Evolutionary conservation across 2,329 filamentous ascomycete genomes (phyloP).

Genomic region (Pseudocercospora crystallina): DNA sequence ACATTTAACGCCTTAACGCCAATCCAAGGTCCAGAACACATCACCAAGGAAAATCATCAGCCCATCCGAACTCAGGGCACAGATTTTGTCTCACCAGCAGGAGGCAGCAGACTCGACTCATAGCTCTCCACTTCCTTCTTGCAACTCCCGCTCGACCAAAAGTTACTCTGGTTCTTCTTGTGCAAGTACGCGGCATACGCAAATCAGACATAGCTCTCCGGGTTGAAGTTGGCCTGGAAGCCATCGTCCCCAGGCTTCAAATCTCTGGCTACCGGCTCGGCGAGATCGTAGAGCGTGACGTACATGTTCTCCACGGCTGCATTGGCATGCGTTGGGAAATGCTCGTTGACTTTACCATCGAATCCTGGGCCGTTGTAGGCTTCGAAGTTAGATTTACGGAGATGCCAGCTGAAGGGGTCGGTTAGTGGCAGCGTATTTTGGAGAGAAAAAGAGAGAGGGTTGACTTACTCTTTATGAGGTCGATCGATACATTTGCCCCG

Average conservation of each 20-base stretch:
- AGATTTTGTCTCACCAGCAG: not conserved
- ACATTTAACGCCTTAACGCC: too few species aligned
- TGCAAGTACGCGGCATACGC: slow-evolving; percentile 7
- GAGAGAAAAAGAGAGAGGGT: not conserved
- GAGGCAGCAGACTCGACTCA: slow-evolving; percentile 2
- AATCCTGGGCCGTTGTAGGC: not conserved
- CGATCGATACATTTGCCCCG: too few species aligned
- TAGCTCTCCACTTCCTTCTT: slow-evolving; percentile 5
- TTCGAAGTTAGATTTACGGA: not conserved
- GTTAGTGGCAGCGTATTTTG: not conserved
- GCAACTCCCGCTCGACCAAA: slow-evolving; percentile 6
- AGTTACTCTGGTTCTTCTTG: slow-evolving; percentile 2
- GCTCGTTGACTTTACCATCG: not conserved
- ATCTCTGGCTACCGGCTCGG: not conserved
- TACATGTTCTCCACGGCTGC: slow-evolving; percentile 1
- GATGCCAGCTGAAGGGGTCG: not conserved
- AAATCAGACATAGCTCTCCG: slow-evolving; percentile 14
- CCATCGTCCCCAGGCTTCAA: not conserved
- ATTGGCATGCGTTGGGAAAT: not conserved
- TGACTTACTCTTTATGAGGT: not conserved
- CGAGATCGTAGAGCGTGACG: slow-evolving; percentile 5
- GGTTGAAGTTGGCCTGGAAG: not conserved
- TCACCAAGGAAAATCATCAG: too few species aligned
- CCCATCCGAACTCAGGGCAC: too few species aligned
- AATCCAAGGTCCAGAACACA: too few species aligned